Percentiles rank a stretch among this genome's conserved stretches.
phyloP scores from a whole-genome alignment of 495 filamentous ascomycete genomes.

The Penicillium paradoxum region DNA sequence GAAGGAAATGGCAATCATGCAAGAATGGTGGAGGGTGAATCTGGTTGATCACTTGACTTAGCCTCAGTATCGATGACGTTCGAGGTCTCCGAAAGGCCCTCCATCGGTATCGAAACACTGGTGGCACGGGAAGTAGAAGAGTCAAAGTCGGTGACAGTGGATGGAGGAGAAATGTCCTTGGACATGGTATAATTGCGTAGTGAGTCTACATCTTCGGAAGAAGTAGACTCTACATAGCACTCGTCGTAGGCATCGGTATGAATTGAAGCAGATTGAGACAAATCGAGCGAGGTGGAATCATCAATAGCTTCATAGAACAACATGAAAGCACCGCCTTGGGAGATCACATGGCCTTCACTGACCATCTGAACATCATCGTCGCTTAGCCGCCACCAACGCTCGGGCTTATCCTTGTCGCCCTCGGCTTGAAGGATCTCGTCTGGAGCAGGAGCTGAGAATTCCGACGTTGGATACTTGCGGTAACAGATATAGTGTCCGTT shows the following conservation, averaged over 20 bases:
- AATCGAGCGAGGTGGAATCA: not conserved
- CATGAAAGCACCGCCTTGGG: slow-evolving; percentile 89
- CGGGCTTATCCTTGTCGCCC: slow-evolving; percentile 33
- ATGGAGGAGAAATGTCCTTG: slow-evolving; percentile 30
- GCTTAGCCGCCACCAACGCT: slow-evolving; percentile 78
- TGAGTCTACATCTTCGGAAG: slow-evolving; percentile 18
- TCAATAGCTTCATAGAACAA: slow-evolving; percentile 76
- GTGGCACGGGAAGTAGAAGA: slow-evolving; percentile 33
- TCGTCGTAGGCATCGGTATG: not conserved
- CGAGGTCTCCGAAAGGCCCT: slow-evolving; percentile 8
- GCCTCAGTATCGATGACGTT: not conserved
- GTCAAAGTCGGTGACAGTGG: slow-evolving; percentile 27
- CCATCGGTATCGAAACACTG: slow-evolving; percentile 21
- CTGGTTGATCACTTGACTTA: not conserved
- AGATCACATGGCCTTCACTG: slow-evolving; percentile 65
- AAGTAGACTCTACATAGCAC: not conserved
- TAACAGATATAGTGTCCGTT: slow-evolving; percentile 97
- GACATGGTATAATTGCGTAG: slow-evolving; percentile 21
- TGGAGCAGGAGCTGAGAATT: slow-evolving; percentile 33
- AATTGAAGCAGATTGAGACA: not conserved
- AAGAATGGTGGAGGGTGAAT: slow-evolving; percentile 3
- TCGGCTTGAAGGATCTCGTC: slow-evolving; percentile 35
- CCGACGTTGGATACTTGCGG: slow-evolving; percentile 53
- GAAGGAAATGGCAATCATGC: slow-evolving; percentile 4
- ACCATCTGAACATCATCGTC: slow-evolving; percentile 77